A percentile compares a stretch with the other conserved stretches of the same genome.
phyloP scores from a whole-genome alignment of 2,329 filamentous ascomycete species.

The Blumeriella jaapii region DNA sequence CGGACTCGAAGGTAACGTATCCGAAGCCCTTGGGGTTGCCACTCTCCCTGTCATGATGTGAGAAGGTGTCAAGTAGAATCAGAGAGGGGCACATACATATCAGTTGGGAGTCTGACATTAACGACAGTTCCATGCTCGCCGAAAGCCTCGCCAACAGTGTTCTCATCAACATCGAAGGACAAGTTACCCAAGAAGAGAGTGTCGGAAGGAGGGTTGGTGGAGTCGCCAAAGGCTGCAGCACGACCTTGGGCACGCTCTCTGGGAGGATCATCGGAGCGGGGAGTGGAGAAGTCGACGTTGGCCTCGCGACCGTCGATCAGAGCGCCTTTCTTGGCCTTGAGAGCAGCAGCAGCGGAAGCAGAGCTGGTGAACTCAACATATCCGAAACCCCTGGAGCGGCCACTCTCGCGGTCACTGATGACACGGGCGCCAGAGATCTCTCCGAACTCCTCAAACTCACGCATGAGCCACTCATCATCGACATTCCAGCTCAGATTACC shows the following conservation, averaged over 20 bases:
- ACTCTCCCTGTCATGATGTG: conserved; percentile 36
- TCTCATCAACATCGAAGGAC: conserved; percentile 55
- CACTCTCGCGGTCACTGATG: conserved; percentile 54
- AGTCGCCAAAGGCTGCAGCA: conserved; percentile 48
- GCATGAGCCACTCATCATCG: conserved; percentile 59
- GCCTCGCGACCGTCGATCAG: conserved; percentile 55
- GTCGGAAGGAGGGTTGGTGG: conserved; percentile 49
- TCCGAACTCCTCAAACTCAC: conserved; percentile 58
- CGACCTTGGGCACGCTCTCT: conserved; percentile 40
- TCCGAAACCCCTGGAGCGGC: conserved; percentile 61
- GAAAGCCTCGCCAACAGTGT: conserved; percentile 52
- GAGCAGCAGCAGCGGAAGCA: conserved; percentile 49
- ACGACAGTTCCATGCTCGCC: conserved; percentile 49
- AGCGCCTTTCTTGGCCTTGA: conserved; percentile 50
- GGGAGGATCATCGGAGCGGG: conserved; percentile 39
- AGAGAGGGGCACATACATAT: conserved; percentile 32
- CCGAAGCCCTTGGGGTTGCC: conserved; percentile 63
- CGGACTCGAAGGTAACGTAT: conserved; percentile 56
- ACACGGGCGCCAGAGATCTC: conserved; percentile 52
- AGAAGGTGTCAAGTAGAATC: conserved; percentile 10
- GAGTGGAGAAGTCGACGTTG: conserved; percentile 60
- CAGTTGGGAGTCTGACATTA: conserved; percentile 59
- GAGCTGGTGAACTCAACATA: conserved; percentile 58
- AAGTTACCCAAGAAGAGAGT: conserved; percentile 66
- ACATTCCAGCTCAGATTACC: conserved; percentile 67